Evolutionary conservation across 1,284 basidiomycete species (phyloP).

Genomic region (Fomitopsis betulina): DNA sequence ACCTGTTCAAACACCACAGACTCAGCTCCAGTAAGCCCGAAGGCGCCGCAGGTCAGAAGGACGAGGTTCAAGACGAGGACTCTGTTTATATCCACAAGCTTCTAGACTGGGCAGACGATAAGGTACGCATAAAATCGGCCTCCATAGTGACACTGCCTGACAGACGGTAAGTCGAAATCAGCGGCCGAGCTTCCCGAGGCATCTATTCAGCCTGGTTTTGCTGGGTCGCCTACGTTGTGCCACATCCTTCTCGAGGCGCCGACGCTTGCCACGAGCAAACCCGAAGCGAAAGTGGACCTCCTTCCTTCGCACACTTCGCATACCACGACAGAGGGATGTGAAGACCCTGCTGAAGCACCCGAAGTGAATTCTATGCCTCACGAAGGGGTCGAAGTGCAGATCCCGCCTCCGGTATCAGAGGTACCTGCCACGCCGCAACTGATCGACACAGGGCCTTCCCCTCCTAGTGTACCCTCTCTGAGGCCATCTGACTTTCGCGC

Average conservation of each 20-base stretch:
- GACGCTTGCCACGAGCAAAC: neutral
- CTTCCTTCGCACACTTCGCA: neutral
- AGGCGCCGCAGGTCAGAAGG: neutral
- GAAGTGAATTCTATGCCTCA: neutral
- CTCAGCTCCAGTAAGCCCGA: neutral
- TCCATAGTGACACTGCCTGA: neutral
- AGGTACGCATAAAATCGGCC: neutral
- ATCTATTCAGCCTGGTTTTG: neutral
- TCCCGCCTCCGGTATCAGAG: neutral
- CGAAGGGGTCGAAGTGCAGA: no score
- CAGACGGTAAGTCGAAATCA: neutral
- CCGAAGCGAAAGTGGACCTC: neutral
- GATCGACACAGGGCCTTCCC: neutral
- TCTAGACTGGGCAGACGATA: neutral
- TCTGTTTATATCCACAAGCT: neutral
- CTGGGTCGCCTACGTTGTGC: neutral
- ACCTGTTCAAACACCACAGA: neutral
- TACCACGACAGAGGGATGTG: neutral
- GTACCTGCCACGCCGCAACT: neutral
- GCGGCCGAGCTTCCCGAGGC: neutral
- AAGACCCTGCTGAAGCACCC: neutral
- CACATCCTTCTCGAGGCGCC: neutral
- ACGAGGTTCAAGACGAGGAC: neutral
- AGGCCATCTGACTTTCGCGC: conserved; percentile 16
- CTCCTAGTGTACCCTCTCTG: neutral